Evolutionary conservation across 2,329 filamentous ascomycete species (phyloP), one percentile per base, ranked within the genome.

Genomic region (Verticillium dahliae): DNA sequence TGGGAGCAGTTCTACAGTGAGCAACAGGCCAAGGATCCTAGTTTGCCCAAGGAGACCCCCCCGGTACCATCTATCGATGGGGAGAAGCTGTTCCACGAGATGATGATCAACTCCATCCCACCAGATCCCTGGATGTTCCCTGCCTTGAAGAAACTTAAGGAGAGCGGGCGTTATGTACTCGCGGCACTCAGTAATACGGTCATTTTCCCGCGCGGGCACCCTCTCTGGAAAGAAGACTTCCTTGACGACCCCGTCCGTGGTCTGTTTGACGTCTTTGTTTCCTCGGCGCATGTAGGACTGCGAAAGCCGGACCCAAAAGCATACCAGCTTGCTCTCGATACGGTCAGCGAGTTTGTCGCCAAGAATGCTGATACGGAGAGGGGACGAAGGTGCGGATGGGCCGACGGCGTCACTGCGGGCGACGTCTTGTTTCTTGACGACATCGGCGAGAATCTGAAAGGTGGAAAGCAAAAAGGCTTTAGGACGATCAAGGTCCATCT

Each of bases 391-490:
- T 66, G 75, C 39, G 81, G 80, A 4, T 83, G 82, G 78, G 74
- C 73, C 15, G 74, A 77, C 6, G 78, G 81, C 0, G 78, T 96
- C 9, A 73, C 77, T 61, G 77, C 89, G 0, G 77, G 78, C 0
- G 91, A 97, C 61, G 80, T 97, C 55, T 76, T 96, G 4, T 99
- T 99, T 72, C 76, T 97, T 58, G 95, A 97, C 72, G 93, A 97
- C 69, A 97, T 99, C 72, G 95, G 95, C 1, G 88, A 93, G 75
- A 99, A 99, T 72, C 74, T 98, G 62, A 95, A 93, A 79, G 88
- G 83, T 55, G 95, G 87, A 1, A 90, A 82, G 74, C 82, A 81
- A 57, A 78, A 87, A 27, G 94, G 94, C 0, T 88, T 98, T 73
- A 76, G 82, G 61, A 98, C 94, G 0, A 83, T 98, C 66, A 97